Percentiles rank a stretch among this genome's conserved stretches.
These are phyloP conservation scores for Hanseniaspora singularis DNA, from an alignment of 805 yeast genomes.

Conservation along the genomic window DNA sequence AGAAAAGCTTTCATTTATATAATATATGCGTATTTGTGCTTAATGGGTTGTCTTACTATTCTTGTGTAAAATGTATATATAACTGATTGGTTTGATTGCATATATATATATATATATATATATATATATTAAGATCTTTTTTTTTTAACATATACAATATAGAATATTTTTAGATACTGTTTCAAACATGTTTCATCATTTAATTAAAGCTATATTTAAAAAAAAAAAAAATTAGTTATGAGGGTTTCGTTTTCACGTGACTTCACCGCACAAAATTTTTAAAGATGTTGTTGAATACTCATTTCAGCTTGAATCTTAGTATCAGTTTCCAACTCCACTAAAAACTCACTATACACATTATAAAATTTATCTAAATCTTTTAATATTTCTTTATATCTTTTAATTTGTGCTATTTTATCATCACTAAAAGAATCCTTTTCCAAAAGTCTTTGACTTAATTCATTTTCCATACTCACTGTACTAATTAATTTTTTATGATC, in stretches of 20 bases:
- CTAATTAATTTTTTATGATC: constrained; percentile 6
- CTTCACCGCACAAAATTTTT: no score
- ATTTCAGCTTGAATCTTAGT: background rate
- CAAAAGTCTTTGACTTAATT: background rate
- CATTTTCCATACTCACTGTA: constrained; percentile 10
- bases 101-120: no score
- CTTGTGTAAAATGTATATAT: no score
- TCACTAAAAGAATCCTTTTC: background rate
- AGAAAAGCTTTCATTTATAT: no score
- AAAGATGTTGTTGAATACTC: background rate
- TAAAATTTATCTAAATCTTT: constrained; percentile 11
- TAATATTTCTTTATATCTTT: constrained; percentile 5
- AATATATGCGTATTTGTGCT: no score
- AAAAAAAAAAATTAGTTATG: no score
- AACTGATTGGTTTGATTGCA: no score
- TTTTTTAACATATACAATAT: no score
- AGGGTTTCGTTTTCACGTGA: no score
- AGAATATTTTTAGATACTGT: background rate
- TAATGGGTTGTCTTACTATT: no score
- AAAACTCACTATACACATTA: background rate
- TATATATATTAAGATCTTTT: no score
- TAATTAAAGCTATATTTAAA: background rate
- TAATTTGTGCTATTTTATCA: background rate
- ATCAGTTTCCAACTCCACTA: background rate
- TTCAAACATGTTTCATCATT: background rate